These are phyloP conservation scores for Daldinia sp. DNA, from an alignment of 2,329 filamentous ascomycete species.

Conservation along the genomic window DNA sequence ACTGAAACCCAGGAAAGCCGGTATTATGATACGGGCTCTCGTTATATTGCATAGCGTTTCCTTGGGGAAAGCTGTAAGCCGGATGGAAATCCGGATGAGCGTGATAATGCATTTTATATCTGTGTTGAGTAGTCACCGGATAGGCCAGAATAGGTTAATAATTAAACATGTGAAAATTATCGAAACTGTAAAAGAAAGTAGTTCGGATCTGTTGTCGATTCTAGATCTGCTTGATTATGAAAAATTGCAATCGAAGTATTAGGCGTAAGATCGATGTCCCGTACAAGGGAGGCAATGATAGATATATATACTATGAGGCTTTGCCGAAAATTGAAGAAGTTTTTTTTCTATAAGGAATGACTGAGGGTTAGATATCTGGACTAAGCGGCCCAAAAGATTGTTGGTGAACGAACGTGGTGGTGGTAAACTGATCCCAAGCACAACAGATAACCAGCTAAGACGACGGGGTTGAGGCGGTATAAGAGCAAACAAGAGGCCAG, in stretches of 20 bases:
- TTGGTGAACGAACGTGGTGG: slow-evolving; percentile 50
- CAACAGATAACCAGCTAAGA: slow-evolving; percentile 26
- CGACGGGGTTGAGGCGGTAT: slow-evolving; percentile 48
- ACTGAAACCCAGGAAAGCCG: slow-evolving; percentile 46
- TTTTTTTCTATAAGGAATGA: slow-evolving; percentile 50
- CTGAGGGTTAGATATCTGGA: slow-evolving; percentile 50
- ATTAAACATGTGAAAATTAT: slow-evolving; percentile 13
- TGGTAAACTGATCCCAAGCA: slow-evolving; percentile 41
- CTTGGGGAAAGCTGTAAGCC: slow-evolving; percentile 47
- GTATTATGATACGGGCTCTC: slow-evolving; percentile 45
- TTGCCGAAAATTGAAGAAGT: slow-evolving; percentile 10
- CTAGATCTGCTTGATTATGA: slow-evolving; percentile 1
- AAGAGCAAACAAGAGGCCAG: slow-evolving; percentile 47
- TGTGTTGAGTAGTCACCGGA: slow-evolving; percentile 32
- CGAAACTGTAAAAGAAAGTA: slow-evolving; percentile 10
- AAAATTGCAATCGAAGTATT: slow-evolving; percentile 32
- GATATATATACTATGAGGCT: slow-evolving; percentile 41
- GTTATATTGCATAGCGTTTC: slow-evolving; percentile 44
- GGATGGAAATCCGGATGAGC: slow-evolving; percentile 45
- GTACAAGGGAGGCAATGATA: slow-evolving; percentile 16
- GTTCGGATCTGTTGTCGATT: slow-evolving; percentile 11
- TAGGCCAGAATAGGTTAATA: slow-evolving; percentile 10
- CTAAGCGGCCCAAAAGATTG: slow-evolving; percentile 40
- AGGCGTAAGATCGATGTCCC: slow-evolving; percentile 23
- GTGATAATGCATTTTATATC: slow-evolving; percentile 51